Evolutionary conservation across 352 stramenopile species (phyloP).

Genomic region (Pythium guiyangense): DNA sequence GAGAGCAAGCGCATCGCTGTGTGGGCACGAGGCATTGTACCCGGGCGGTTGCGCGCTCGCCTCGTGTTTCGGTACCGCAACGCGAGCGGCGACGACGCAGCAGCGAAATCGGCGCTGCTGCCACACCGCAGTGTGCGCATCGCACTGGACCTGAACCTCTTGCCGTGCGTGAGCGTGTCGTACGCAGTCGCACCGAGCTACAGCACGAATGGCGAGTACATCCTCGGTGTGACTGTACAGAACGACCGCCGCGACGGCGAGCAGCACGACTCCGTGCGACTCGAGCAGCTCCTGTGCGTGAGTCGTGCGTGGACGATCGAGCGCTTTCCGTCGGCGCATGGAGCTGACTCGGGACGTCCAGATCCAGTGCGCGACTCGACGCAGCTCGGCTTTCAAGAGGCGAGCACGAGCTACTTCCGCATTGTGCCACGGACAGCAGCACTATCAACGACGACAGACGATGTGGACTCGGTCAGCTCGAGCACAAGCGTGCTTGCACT

Average conservation of each 20-base stretch:
- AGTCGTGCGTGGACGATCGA: conserved; percentile 64
- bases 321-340: conserved; percentile 17
- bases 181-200: conserved; percentile 75
- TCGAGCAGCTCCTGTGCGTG: conserved; percentile 56
- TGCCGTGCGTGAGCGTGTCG: conserved; percentile 53
- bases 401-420: conserved; percentile 79
- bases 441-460: not conserved
- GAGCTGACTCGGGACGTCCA: not conserved
- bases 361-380: conserved; percentile 23
- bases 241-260: conserved; percentile 35
- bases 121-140: conserved; percentile 41
- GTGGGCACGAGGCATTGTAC: conserved; percentile 35
- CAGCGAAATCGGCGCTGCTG: conserved; percentile 9
- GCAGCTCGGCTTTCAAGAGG: conserved; percentile 60
- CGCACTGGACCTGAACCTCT: conserved; percentile 52
- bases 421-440: conserved; percentile 20
- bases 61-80: conserved; percentile 69
- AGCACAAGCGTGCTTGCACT: conserved; percentile 10
- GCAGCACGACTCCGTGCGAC: conserved; percentile 26
- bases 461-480: not conserved
- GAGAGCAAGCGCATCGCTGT: conserved; percentile 46
- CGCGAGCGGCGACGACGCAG: conserved; percentile 16
- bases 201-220: conserved; percentile 53
- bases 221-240: conserved; percentile 63
- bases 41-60: conserved; percentile 40